Conservation (phyloP, 495 filamentous ascomycete species). For the Xylaria sp. region DNA sequence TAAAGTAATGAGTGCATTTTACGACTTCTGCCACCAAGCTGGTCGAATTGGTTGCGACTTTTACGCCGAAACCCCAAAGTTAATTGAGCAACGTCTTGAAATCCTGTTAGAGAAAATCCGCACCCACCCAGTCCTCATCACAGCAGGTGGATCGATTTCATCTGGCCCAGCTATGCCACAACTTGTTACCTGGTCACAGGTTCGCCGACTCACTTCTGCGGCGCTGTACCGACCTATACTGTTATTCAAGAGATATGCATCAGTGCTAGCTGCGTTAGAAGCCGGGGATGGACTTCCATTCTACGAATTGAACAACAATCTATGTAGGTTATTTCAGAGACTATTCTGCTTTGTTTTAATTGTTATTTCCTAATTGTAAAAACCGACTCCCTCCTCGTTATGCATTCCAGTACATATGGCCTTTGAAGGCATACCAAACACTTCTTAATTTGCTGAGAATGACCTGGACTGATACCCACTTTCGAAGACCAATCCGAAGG, state of each 20-base stretch:
- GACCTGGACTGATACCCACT: not conserved
- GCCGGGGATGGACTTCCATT: conserved; percentile 60
- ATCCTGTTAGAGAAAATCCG: conserved; percentile 52
- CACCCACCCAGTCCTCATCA: conserved; percentile 57
- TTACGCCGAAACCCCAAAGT: conserved; percentile 47
- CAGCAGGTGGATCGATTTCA: conserved; percentile 29
- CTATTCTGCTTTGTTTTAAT: not conserved
- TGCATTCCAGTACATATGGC: not conserved
- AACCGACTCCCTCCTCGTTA: not conserved
- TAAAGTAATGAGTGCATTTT: conserved; percentile 61
- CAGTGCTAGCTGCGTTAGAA: conserved; percentile 60
- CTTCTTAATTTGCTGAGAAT: not conserved
- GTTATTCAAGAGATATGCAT: conserved; percentile 63
- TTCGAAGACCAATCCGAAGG: conserved; percentile 40
- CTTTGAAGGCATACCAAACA: not conserved
- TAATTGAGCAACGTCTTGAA: conserved; percentile 50
- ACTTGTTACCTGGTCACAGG: conserved; percentile 51
- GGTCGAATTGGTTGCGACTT: conserved; percentile 58
- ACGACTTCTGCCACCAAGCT: conserved; percentile 57
- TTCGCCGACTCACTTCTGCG: conserved; percentile 53
- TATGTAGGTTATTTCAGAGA: not conserved
- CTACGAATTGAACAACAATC: conserved; percentile 45
- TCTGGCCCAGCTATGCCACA: conserved; percentile 42
- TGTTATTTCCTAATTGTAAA: not conserved
- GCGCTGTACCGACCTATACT: conserved; percentile 66